Conservation (phyloP, 495 filamentous ascomycete species). For the Penicillium tannophilum region DNA sequence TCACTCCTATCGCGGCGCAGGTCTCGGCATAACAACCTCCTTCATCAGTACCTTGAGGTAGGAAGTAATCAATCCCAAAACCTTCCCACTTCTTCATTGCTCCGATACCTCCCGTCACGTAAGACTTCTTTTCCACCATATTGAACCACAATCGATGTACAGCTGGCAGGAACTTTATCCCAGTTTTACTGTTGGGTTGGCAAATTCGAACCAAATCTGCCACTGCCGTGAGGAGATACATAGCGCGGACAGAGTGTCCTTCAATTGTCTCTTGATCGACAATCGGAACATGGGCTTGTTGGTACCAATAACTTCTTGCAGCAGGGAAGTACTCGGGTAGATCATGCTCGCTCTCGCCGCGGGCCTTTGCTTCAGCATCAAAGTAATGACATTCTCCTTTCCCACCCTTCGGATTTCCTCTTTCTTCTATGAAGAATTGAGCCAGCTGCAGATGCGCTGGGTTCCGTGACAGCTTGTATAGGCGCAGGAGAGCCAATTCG, state of each 20-base stretch:
- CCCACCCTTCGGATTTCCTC: conserved; percentile 52
- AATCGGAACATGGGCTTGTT: conserved; percentile 58
- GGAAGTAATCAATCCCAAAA: conserved; percentile 60
- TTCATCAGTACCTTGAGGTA: conserved; percentile 58
- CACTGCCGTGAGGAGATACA: conserved; percentile 54
- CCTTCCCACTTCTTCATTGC: conserved; percentile 63
- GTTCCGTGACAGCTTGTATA: conserved; percentile 50
- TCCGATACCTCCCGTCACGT: conserved; percentile 62
- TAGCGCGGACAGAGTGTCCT: conserved; percentile 61
- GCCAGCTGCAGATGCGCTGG: conserved; percentile 52
- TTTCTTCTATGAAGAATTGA: conserved; percentile 57
- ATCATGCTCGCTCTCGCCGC: conserved; percentile 52
- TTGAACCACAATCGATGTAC: conserved; percentile 56
- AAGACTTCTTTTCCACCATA: conserved; percentile 61
- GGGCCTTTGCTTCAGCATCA: conserved; percentile 50
- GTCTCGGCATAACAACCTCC: conserved; percentile 66
- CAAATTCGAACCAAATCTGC: conserved; percentile 36
- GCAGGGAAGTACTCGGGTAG: conserved; percentile 46
- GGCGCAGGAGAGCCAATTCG: conserved; percentile 57
- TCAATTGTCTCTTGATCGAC: conserved; percentile 56
- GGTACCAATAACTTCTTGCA: conserved; percentile 39
- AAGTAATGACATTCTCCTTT: conserved; percentile 53
- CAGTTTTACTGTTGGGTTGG: conserved; percentile 24
- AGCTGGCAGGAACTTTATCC: conserved; percentile 26
- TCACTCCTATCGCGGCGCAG: conserved; percentile 61